Percentiles rank a stretch among this genome's conserved stretches.
phyloP scores from a whole-genome alignment of 176 grass and related monocot genomes.

The Miscanthus lutarioriparius region DNA sequence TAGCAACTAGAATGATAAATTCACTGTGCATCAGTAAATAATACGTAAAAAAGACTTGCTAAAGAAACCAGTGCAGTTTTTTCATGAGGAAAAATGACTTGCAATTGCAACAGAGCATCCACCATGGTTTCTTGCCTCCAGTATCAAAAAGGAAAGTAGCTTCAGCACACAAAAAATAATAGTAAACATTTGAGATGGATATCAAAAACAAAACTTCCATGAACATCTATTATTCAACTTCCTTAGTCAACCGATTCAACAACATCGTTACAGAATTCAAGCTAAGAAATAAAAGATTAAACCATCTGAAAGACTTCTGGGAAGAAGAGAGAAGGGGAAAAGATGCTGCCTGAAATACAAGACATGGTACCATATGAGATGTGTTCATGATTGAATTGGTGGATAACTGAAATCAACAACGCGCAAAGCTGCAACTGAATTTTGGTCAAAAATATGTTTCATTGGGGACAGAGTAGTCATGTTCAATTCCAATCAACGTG shows the following conservation, averaged over 20 bases:
- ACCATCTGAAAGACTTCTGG: neutral
- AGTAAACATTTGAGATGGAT: neutral
- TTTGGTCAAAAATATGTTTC: constrained; percentile 32
- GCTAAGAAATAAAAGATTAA: constrained; percentile 17
- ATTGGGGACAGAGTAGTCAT: neutral
- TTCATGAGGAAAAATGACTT: neutral
- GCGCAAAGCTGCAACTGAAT: constrained; percentile 21
- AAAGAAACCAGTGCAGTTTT: neutral
- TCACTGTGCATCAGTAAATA: neutral
- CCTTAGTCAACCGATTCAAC: neutral
- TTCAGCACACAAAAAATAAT: neutral
- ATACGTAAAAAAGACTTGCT: neutral
- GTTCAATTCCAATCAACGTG: constrained; percentile 9
- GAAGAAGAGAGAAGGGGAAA: neutral
- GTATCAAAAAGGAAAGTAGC: constrained; percentile 2
- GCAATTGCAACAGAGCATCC: neutral
- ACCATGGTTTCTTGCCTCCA: neutral
- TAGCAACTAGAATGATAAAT: constrained; percentile 8
- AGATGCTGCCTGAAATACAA: constrained; percentile 8
- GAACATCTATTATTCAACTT: neutral
- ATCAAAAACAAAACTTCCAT: neutral
- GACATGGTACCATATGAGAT: constrained; percentile 31
- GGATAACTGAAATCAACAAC: constrained; percentile 32
- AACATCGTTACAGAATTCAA: neutral
- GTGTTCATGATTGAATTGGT: constrained; percentile 33